These are phyloP conservation scores for Spathaspora hagerdaliae DNA, from an alignment of 805 yeast genomes.

Conservation along the genomic window DNA sequence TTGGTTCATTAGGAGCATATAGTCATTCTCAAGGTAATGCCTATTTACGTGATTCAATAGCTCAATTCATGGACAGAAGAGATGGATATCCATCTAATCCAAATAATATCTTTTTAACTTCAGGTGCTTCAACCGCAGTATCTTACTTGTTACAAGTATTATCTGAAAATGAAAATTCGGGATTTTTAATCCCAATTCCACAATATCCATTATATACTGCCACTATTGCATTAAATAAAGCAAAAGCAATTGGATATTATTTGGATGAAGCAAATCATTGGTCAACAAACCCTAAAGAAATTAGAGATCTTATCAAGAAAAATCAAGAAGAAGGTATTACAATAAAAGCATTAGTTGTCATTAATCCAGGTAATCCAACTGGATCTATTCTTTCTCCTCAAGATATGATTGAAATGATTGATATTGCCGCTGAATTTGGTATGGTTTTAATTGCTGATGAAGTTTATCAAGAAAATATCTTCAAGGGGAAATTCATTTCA, in stretches of 20 bases:
- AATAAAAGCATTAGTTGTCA: constrained; percentile 81
- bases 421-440: constrained; percentile 80
- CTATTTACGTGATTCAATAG: constrained; percentile 70
- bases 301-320: constrained; percentile 49
- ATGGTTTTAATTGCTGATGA: constrained; percentile 93
- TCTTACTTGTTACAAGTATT: constrained; percentile 68
- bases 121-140: constrained; percentile 97
- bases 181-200: constrained; percentile 91
- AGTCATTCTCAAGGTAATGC: constrained; percentile 89
- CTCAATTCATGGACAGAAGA: constrained; percentile 71
- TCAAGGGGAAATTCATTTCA: constrained; percentile 76
- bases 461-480: constrained; percentile 93
- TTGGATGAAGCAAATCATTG: constrained; percentile 78
- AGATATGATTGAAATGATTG: constrained; percentile 67
- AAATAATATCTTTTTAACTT: constrained; percentile 75
- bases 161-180: constrained; percentile 63
- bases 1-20: constrained; percentile 92
- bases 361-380: constrained; percentile 98
- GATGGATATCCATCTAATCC: constrained; percentile 69
- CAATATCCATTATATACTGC: constrained; percentile 98
- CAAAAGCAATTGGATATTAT: constrained; percentile 82
- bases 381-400: constrained; percentile 72
- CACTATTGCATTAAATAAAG: constrained; percentile 77
- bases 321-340: constrained; percentile 49
- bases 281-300: constrained; percentile 72